Evolutionary conservation across 1,284 basidiomycete species (phyloP), one percentile per base, ranked within the genome.

Genomic region (Fomitopsis palustris): DNA sequence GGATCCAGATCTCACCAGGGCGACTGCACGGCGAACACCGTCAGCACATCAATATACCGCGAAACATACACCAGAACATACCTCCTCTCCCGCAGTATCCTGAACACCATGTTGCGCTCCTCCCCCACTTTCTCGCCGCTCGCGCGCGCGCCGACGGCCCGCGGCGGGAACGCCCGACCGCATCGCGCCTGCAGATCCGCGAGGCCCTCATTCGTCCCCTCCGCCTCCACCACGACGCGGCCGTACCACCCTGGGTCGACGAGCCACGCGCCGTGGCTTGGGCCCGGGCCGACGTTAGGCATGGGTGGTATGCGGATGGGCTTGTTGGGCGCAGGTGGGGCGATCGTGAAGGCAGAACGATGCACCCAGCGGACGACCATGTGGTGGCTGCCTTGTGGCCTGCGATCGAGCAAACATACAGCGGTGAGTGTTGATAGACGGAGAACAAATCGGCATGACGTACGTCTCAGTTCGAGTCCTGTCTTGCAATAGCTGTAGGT

Each of bases 281-380:
- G 73, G 33, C 57, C 62, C 9, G 69, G 65, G 38, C 69, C 68
- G 35, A 67, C 62, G 51, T 64, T 65, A 16, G 65, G 69, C 47
- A 67, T 71, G 42, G 69, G 65, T 19, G 65, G 59, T 8, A 72
- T 64, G 45, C 68, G 65, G 27, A 71, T 64, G 6, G 64, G 63
- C 60, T 67, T 70, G 37, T 64, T 63, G 45, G 65, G 63, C 9
- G 64, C 61, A 21, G 72, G 69, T 0, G 84, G 81, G 1, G 82
- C 80, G 39, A 92, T 79, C 5, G 78, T 76, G 74, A 92, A 92
- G 5, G 84, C 83, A 1, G 90, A 87, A 14, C 90, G 86, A 66
- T 92, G 85, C 1, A 90, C 83, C 90, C 90, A 93, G 41, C 88
- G 85, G 7, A 93, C 85, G 56, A 93, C 87, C 61, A 88, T 90